Evolutionary conservation across 1,139 yeast species (phyloP).

Genomic region (Pichia norvegensis): DNA sequence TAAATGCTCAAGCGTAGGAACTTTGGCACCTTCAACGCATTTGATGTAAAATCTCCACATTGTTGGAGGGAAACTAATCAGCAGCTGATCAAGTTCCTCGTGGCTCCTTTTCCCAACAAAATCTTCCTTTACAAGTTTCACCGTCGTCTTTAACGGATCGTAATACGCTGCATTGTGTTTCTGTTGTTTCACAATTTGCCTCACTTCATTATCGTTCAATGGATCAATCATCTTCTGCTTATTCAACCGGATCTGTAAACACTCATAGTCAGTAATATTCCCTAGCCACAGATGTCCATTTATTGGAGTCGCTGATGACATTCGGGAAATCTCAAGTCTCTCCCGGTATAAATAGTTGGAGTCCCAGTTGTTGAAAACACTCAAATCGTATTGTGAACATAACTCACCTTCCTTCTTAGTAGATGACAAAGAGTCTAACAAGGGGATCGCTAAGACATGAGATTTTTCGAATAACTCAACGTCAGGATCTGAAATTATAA

Average conservation of each 20-base stretch:
- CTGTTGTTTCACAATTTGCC: conserved; percentile 1
- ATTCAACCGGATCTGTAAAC: conserved; percentile 25
- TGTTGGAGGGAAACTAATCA: conserved; percentile 31
- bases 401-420: conserved; percentile 22
- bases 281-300: conserved; percentile 64
- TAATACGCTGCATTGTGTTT: conserved; percentile 36
- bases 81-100: conserved; percentile 20
- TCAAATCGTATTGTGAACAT: conserved; percentile 26
- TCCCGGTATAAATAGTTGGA: conserved; percentile 66
- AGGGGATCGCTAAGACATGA: conserved; percentile 24
- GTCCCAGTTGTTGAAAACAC: conserved; percentile 54
- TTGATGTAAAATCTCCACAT: conserved; percentile 37
- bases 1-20: conserved; percentile 41
- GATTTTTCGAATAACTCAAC: conserved; percentile 13
- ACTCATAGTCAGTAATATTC: conserved; percentile 51
- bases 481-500: conserved; percentile 21
- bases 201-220: conserved; percentile 3
- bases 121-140: conserved; percentile 29
- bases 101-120: conserved; percentile 11
- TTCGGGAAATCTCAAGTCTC: conserved; percentile 68
- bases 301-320: conserved; percentile 69
- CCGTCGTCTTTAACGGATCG: conserved; percentile 44
- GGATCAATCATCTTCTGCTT: conserved; percentile 6
- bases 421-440: conserved; percentile 18
- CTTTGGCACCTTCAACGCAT: conserved; percentile 48